phyloP scores from a whole-genome alignment of 805 yeast genomes.

The Saccharomycopsis fibuligera region DNA sequence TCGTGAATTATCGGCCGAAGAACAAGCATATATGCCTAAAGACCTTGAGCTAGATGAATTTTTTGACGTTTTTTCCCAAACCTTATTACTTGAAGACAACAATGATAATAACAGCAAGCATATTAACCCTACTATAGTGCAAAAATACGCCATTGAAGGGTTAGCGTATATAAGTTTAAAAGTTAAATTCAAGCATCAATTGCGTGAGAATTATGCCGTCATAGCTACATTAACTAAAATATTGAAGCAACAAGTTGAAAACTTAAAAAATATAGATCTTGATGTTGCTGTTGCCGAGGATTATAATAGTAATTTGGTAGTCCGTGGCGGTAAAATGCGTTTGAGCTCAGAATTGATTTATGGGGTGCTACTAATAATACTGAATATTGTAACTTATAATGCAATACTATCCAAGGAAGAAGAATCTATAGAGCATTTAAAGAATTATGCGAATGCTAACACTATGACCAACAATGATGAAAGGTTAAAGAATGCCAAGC shows the following conservation, averaged over 20 bases:
- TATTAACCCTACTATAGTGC: no score
- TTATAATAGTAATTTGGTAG: not conserved
- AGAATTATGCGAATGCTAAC: slow-evolving; percentile 32
- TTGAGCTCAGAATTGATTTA: slow-evolving; percentile 23
- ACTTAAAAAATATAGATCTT: slow-evolving; percentile 8
- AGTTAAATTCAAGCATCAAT: slow-evolving; percentile 27
- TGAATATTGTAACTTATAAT: slow-evolving; percentile 34
- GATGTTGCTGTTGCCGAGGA: no score
- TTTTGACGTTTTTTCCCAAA: not conserved
- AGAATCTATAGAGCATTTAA: slow-evolving; percentile 33
- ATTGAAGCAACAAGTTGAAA: slow-evolving; percentile 6
- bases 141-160: slow-evolving; percentile 27
- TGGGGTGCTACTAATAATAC: slow-evolving; percentile 37
- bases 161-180: slow-evolving; percentile 33
- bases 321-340: no score
- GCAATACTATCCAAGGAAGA: slow-evolving; percentile 29
- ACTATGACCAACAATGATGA: slow-evolving; percentile 23
- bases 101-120: no score
- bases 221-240: slow-evolving; percentile 24
- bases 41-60: slow-evolving; percentile 4
- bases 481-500: slow-evolving; percentile 8
- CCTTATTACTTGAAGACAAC: not conserved
- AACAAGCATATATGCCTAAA: not conserved
- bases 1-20: slow-evolving; percentile 3
- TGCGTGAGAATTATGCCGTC: slow-evolving; percentile 33